Percentiles rank a stretch among this genome's conserved stretches.
Evolutionary conservation across 2,329 filamentous ascomycete species (phyloP).

Genomic region (Podosphaera xanthii): DNA sequence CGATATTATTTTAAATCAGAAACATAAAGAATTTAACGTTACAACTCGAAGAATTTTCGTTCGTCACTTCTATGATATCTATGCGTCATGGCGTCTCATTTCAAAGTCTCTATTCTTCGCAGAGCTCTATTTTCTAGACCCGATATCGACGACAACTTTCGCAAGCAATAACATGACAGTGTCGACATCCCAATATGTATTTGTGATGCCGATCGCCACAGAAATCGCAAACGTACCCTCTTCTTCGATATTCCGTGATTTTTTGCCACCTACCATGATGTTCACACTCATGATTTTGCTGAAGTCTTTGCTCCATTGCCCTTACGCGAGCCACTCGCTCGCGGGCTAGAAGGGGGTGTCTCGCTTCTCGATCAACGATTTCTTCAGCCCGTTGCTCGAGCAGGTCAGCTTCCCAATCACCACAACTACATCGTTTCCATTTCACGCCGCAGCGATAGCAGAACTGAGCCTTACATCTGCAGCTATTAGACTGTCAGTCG

Average conservation of each 20-base stretch:
- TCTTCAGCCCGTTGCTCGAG: constrained; percentile 8
- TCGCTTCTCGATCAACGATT: constrained; percentile 8
- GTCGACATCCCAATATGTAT: constrained; percentile 7
- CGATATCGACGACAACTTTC: constrained; percentile 5
- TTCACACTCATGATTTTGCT: constrained; percentile 6
- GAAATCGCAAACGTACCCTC: constrained; percentile 5
- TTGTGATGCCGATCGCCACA: constrained; percentile 5
- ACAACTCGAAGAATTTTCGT: too few relatives aligned
- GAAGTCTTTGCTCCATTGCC: constrained; percentile 2
- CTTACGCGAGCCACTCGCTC: background rate
- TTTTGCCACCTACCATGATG: constrained; percentile 5
- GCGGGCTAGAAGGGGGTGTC: constrained; percentile 4
- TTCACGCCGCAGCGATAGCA: background rate
- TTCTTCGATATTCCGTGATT: constrained; percentile 3
- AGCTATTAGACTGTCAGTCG: background rate
- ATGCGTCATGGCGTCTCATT: too few relatives aligned
- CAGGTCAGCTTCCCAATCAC: constrained; percentile 7
- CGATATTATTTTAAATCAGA: too few relatives aligned
- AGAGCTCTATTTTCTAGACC: background rate
- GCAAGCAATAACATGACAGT: constrained; percentile 6
- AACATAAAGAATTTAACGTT: too few relatives aligned
- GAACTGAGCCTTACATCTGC: background rate
- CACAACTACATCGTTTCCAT: constrained; percentile 8
- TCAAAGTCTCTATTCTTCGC: too few relatives aligned
- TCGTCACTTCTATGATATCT: too few relatives aligned